These are phyloP conservation scores for Hypoxylon trugodes DNA, from an alignment of 495 filamentous ascomycete genomes.

Conservation along the genomic window DNA sequence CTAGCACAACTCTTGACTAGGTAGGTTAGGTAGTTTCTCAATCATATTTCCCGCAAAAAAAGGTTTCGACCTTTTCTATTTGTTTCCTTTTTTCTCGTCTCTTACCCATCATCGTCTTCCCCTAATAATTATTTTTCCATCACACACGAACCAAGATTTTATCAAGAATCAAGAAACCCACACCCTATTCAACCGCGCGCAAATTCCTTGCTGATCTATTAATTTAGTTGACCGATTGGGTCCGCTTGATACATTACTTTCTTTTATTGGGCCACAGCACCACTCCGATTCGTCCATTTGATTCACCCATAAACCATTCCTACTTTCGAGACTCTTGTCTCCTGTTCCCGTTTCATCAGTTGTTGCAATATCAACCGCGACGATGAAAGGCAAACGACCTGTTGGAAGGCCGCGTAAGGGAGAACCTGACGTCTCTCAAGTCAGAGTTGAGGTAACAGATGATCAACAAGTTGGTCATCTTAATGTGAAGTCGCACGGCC, in stretches of 20 bases:
- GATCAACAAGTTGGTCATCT: conserved; percentile 41
- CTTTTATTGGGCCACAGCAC: neutral
- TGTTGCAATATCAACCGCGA: neutral
- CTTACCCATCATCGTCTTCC: neutral
- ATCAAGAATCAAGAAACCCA: too few relatives aligned
- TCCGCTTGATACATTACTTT: conserved; percentile 7
- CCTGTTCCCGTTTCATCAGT: neutral
- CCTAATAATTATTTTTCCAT: neutral
- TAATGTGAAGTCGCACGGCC: conserved; percentile 33
- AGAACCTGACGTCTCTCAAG: neutral
- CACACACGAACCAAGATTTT: too few relatives aligned
- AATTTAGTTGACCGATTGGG: conserved; percentile 15
- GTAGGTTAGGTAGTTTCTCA: conserved; percentile 6
- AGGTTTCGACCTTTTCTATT: neutral
- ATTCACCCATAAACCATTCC: neutral
- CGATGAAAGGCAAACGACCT: conserved; percentile 27
- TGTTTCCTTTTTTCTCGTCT: neutral
- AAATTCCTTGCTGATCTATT: conserved; percentile 13
- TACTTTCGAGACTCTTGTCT: conserved; percentile 5
- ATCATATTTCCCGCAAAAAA: conserved; percentile 21
- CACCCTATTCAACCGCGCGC: conserved; percentile 4
- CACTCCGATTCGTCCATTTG: conserved; percentile 14
- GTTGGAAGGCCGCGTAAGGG: conserved; percentile 34
- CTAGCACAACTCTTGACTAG: conserved; percentile 19
- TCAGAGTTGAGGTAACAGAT: conserved; percentile 34